phyloP scores from a whole-genome alignment of 345 rosid genomes.

The Eucalyptus erythrocorys region DNA sequence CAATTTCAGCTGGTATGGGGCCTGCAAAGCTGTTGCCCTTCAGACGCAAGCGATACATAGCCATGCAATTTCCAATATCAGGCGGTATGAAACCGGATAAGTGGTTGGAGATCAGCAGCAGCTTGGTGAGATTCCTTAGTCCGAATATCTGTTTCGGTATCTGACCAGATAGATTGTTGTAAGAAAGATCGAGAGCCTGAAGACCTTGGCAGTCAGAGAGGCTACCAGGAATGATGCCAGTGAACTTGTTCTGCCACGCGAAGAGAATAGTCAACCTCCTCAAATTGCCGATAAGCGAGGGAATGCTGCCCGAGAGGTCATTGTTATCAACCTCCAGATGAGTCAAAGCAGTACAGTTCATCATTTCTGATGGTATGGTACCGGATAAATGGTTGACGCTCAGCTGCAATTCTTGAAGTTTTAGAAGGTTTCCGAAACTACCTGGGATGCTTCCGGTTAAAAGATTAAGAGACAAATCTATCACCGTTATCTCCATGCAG shows the following conservation, averaged over 20 bases:
- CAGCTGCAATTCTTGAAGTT: constrained; percentile 30
- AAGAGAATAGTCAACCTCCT: constrained; percentile 68
- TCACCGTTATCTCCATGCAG: constrained; percentile 22
- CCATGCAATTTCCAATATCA: constrained; percentile 76
- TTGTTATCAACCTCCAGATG: constrained; percentile 77
- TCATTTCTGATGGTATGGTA: constrained; percentile 19
- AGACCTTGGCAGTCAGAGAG: constrained; percentile 61
- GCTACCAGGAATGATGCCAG: constrained; percentile 67
- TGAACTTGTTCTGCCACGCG: constrained; percentile 83
- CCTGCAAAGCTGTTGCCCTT: constrained; percentile 59
- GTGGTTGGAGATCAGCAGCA: constrained; percentile 65
- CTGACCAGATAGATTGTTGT: constrained; percentile 69
- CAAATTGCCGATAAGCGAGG: constrained; percentile 44
- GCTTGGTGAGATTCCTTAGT: constrained; percentile 65
- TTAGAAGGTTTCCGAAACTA: constrained; percentile 22
- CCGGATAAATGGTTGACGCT: constrained; percentile 31
- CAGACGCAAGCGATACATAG: constrained; percentile 53
- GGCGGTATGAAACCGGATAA: constrained; percentile 73
- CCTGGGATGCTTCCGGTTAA: constrained; percentile 21
- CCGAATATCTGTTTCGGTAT: constrained; percentile 54
- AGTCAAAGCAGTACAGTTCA: constrained; percentile 18
- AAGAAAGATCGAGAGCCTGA: constrained; percentile 87
- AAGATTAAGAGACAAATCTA: constrained; percentile 34
- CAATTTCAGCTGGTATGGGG: constrained; percentile 73
- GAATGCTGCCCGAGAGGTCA: constrained; percentile 65